Evolutionary conservation across 257 asterid species (phyloP), one percentile per base, ranked within the genome.

Genomic region (Przewalskia tangutica): DNA sequence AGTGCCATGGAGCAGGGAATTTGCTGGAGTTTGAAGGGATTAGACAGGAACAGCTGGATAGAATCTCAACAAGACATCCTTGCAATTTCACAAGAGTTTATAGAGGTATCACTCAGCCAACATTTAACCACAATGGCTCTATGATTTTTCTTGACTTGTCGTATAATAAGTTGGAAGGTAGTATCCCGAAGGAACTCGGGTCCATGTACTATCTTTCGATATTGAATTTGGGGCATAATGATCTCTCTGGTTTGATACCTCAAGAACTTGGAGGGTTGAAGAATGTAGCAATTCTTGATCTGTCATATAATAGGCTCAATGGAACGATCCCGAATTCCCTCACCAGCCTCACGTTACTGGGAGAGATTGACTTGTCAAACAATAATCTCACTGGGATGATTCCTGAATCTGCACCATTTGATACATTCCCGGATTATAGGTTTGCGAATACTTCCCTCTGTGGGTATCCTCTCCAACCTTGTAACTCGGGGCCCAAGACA

Each of bases 11-110:
- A 34, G 93, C 99, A 0, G 99, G 99, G 56, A 93, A 93, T 87
- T 85, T 95, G 90, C 96, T 95, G 1, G 99, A 95, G 89, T 95
- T 93, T 86, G 97, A 90, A n/a, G 99, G 98, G 20, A 93, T 95
- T 71, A 82, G 99, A 66, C 88, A 84, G 36, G 95, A 88, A 51
- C 95, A 91, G 82, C 79, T 95, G 78, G 85, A 84, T 82, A 83
- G 97, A 81, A 89, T 93, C 50, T 91, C 94, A 40, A 85, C 93
- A 5, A 86, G 97, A 85, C 90, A 89, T 81, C 98, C 99, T 0
- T 95, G 99, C 82, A 90, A 91, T 76, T 89, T 91, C 85, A 90
- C 95, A 1, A 82, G 98, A 77, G 90, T 93, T 40, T 95, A 95
- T 40, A 80, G 85, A 80, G 99, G 99, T 2, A 88, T 88, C 63